These are phyloP conservation scores for Herpetospermum pedunculosum DNA, from an alignment of 306 rosid genomes.

Conservation along the genomic window DNA sequence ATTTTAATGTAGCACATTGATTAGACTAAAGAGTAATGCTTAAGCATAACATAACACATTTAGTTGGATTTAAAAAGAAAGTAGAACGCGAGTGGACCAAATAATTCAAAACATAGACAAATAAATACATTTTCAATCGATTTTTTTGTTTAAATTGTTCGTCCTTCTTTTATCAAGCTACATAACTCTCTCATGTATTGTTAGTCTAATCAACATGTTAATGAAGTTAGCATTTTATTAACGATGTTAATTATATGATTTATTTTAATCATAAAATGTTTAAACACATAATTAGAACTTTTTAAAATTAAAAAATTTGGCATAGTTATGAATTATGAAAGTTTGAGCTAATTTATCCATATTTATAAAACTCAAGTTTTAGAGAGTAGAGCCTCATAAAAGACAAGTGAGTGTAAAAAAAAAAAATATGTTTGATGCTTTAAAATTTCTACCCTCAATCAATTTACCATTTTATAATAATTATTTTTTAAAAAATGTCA, in stretches of 20 bases:
- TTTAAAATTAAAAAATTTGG: too few relatives aligned
- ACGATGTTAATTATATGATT: too few relatives aligned
- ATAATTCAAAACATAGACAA: neutral
- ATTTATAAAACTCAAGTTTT: too few relatives aligned
- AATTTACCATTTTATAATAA: too few relatives aligned
- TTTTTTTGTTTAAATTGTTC: neutral
- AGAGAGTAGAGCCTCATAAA: neutral
- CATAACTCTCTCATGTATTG: neutral
- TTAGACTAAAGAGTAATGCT: neutral
- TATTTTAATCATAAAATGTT: too few relatives aligned
- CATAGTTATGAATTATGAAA: too few relatives aligned
- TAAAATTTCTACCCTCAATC: neutral
- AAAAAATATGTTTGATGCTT: neutral
- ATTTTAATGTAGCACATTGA: neutral
- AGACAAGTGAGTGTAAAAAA: neutral
- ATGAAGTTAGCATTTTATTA: too few relatives aligned
- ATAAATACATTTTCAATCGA: neutral
- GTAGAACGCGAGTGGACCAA: neutral
- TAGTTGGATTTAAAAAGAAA: too few relatives aligned
- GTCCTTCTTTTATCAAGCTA: neutral
- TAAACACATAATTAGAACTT: too few relatives aligned
- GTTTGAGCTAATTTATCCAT: too few relatives aligned
- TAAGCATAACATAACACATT: neutral
- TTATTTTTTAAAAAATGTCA: too few relatives aligned
- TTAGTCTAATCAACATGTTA: too few relatives aligned